Conservation (phyloP, 2,329 filamentous ascomycete species). For the Rhinocladiella mackenziei region DNA sequence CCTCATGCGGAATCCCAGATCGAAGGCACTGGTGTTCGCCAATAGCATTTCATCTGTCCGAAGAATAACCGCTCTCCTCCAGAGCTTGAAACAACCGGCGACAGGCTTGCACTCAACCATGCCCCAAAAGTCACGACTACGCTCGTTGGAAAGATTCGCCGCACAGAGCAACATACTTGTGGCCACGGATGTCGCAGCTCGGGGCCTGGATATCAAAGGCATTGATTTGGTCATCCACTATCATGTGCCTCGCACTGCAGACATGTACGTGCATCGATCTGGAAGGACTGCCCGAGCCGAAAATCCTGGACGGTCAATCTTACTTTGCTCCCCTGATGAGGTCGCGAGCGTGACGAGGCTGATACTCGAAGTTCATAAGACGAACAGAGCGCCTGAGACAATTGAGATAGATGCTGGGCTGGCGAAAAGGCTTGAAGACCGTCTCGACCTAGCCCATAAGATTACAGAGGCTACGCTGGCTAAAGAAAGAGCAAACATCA, state of each 20-base stretch:
- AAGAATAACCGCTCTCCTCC: conserved; percentile 76
- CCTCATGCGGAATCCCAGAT: conserved; percentile 67
- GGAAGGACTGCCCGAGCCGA: conserved; percentile 87
- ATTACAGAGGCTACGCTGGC: conserved; percentile 78
- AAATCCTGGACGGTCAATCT: conserved; percentile 71
- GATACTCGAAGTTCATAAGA: conserved; percentile 78
- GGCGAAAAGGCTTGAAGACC: conserved; percentile 68
- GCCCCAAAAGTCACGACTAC: conserved; percentile 91
- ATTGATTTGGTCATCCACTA: conserved; percentile 93
- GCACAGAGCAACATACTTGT: conserved; percentile 65
- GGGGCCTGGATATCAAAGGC: conserved; percentile 86
- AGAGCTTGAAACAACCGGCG: conserved; percentile 73
- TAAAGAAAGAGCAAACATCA: conserved; percentile 79
- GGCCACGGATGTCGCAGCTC: conserved; percentile 88
- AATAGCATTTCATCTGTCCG: conserved; percentile 94
- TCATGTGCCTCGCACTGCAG: conserved; percentile 84
- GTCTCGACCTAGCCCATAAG: conserved; percentile 76
- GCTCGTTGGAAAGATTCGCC: conserved; percentile 85
- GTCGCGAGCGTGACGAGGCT: conserved; percentile 78
- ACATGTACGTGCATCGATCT: conserved; percentile 92
- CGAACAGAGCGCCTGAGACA: conserved; percentile 44
- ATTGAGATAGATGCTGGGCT: conserved; percentile 79
- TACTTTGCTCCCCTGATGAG: conserved; percentile 89
- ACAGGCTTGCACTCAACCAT: conserved; percentile 82
- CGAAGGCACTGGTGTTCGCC: conserved; percentile 83